Evolutionary conservation across 352 stramenopile genomes (phyloP), one percentile per base, ranked within the genome.

Genomic region (Globisporangium carolinianum): DNA sequence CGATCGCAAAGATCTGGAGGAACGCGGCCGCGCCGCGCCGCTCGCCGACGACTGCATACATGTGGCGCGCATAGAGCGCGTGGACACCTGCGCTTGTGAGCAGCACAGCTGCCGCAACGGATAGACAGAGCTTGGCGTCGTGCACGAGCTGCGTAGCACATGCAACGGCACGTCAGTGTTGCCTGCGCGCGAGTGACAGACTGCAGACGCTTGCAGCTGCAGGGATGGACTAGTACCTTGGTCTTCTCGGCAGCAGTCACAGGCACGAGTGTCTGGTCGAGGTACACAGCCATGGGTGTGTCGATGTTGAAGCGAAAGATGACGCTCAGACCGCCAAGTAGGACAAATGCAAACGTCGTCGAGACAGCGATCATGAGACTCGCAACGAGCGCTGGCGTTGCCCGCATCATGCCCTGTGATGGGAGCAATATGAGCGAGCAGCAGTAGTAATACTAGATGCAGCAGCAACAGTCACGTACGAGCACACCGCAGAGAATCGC

Each of bases 1-100:
- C 75, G 9, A 88, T 49, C 38, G 79, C 83, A 60, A 89, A 92
- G 32, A 74, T 70, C 77, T 91, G 82, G 11, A 92, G 58, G 54
- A 87, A 86, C 8, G 79, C 77, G 37, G 83, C 68, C 0, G 79
- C 57, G 24, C 73, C 67, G 9, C 82, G 77, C 37, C 76, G 76
- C 5, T 75, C 68, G 0, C 79, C 82, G n/a, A 92, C 55, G 7
- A 87, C 38, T 50, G 57, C 66, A 36, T 68, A 71, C 38, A 89
- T 54, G 55, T 86, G 68, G 42, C 59, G 72, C 11, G 63, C 71
- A 10, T 83, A 71, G 24, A 77, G 57, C n/a, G 68, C 55, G 37
- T 87, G 72, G 6, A 63, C 55, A 2, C 60, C 14, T 47, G 71
- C 69, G 10, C 75, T 73, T 3, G 61, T 24, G 18, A 87, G 54